Evolutionary conservation across 306 rosid genomes (phyloP).

Genomic region (Vachellia pachyceras): DNA sequence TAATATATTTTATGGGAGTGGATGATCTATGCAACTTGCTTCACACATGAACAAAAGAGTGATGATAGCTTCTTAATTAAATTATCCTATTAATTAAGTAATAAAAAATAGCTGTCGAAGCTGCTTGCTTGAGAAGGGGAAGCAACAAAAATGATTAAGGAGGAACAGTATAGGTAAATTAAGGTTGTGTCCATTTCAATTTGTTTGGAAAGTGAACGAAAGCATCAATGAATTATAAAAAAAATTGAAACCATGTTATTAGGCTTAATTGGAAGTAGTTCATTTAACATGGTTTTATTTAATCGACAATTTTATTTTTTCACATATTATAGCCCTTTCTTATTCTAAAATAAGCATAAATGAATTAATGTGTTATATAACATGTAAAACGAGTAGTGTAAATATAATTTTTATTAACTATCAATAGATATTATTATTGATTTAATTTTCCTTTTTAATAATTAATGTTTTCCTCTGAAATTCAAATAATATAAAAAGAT

Average conservation of each 20-base stretch:
- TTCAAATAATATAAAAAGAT: neutral
- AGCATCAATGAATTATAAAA: neutral
- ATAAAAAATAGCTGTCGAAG: neutral
- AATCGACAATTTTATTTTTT: neutral
- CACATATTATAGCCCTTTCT: neutral
- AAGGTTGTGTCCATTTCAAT: neutral
- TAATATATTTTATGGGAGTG: neutral
- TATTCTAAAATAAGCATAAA: too few relatives aligned
- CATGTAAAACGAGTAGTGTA: neutral
- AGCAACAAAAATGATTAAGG: neutral
- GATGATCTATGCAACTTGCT: neutral
- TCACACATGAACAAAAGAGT: neutral
- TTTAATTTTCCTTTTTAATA: too few relatives aligned
- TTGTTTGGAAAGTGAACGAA: neutral
- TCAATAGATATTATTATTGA: too few relatives aligned
- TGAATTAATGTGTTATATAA: neutral
- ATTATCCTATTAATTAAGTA: neutral
- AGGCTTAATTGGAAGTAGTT: neutral
- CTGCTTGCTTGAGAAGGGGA: slow-evolving; percentile 15
- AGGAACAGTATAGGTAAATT: neutral
- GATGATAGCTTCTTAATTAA: neutral
- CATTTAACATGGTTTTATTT: neutral
- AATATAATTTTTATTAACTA: neutral
- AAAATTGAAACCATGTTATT: neutral
- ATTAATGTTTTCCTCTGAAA: too few relatives aligned